Evolutionary conservation across 176 grass and related monocot genomes (phyloP).

Genomic region (Pharus latifolius): DNA sequence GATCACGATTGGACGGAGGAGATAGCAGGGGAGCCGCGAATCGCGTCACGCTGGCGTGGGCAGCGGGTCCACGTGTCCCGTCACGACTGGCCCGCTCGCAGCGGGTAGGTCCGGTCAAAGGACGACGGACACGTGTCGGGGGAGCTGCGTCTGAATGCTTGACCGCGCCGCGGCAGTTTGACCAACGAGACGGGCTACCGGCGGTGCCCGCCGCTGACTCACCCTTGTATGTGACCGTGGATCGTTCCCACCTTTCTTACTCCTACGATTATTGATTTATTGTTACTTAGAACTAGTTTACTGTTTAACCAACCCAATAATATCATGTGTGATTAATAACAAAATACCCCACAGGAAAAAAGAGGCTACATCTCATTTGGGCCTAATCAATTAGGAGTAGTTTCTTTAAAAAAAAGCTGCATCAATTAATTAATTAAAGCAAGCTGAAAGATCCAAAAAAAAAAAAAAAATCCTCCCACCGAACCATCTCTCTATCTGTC

Average conservation of each 20-base stretch:
- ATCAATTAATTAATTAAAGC: constrained; percentile 23
- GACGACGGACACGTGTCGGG: constrained; percentile 25
- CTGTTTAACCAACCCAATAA: not conserved
- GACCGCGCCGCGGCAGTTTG: constrained; percentile 18
- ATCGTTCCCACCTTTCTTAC: constrained; percentile 1
- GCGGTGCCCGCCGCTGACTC: constrained; percentile 52
- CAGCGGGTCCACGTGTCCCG: not conserved
- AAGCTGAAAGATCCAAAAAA: constrained; percentile 7
- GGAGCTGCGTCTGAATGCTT: constrained; percentile 15
- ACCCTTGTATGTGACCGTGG: constrained; percentile 13
- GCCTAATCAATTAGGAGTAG: constrained; percentile 22
- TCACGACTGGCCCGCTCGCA: not conserved
- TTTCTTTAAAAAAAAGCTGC: constrained; percentile 32
- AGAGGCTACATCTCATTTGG: constrained; percentile 26
- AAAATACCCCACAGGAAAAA: not conserved
- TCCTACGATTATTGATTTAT: not conserved
- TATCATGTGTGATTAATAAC: constrained; percentile 12
- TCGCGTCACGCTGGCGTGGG: constrained; percentile 30
- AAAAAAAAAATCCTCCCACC: constrained; percentile 1
- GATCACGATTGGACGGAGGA: constrained; percentile 17
- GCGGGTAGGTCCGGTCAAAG: constrained; percentile 13
- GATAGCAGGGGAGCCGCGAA: too few relatives aligned
- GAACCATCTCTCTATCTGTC: constrained; percentile 13
- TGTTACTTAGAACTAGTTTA: not conserved
- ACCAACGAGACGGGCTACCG: constrained; percentile 16